These are phyloP conservation scores for Paspalum vaginatum DNA, from an alignment of 176 grass and related monocot species.

Conservation along the genomic window DNA sequence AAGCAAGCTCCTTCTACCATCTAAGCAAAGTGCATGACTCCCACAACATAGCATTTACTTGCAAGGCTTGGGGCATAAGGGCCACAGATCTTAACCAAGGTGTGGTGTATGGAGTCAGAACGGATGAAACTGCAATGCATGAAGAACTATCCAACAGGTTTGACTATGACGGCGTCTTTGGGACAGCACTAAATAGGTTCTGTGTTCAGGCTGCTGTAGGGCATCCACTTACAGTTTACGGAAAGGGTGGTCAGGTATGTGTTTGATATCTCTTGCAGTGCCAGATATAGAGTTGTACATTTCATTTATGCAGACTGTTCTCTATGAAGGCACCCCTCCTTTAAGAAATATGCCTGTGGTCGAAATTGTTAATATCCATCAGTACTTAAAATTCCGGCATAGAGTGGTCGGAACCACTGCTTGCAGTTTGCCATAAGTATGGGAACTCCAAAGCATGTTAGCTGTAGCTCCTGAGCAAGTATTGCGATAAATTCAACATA, in stretches of 20 bases:
- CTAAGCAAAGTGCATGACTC: constrained; percentile 97
- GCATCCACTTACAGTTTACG: constrained; percentile 93
- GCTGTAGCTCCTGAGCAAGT: not conserved
- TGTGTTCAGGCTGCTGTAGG: constrained; percentile 96
- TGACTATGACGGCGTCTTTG: constrained; percentile 92
- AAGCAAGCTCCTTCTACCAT: constrained; percentile 97
- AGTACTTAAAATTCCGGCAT: not conserved
- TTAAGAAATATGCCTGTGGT: not conserved
- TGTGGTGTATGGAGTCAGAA: constrained; percentile 85
- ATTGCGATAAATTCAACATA: not conserved
- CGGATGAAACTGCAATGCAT: constrained; percentile 93
- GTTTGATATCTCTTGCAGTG: not conserved
- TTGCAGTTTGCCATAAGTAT: not conserved
- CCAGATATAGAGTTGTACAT: not conserved
- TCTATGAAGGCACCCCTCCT: no score
- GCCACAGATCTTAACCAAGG: constrained; percentile 97
- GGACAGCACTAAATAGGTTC: constrained; percentile 94
- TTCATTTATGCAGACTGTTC: not conserved
- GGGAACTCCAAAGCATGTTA: not conserved
- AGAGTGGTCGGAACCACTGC: not conserved
- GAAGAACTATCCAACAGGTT: constrained; percentile 92
- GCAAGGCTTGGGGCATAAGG: constrained; percentile 93
- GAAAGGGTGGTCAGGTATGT: constrained; percentile 93
- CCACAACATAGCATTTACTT: constrained; percentile 95
- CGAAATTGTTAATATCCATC: not conserved